These are phyloP conservation scores for Talaromyces sp. DNA, from an alignment of 2,329 filamentous ascomycete species.

Conservation along the genomic window DNA sequence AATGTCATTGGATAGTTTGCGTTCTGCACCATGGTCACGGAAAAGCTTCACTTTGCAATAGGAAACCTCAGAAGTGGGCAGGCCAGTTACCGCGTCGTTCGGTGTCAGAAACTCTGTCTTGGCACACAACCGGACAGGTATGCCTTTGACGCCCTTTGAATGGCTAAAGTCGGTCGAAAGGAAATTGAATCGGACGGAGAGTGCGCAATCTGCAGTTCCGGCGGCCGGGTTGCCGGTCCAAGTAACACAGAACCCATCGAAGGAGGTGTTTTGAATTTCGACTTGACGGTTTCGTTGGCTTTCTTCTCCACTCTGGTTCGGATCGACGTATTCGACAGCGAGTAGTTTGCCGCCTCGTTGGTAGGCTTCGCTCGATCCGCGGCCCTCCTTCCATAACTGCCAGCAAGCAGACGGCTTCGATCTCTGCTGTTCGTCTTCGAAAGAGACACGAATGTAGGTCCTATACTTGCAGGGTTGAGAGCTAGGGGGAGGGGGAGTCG, in stretches of 20 bases:
- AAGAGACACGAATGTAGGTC: constrained; percentile 90
- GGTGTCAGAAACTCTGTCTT: constrained; percentile 62
- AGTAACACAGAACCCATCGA: constrained; percentile 87
- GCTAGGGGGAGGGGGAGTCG: constrained; percentile 55
- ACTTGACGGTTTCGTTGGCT: constrained; percentile 57
- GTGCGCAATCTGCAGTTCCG: constrained; percentile 68
- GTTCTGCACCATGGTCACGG: constrained; percentile 89
- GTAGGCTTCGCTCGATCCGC: constrained; percentile 92
- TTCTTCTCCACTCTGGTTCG: constrained; percentile 50
- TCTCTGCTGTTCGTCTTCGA: constrained; percentile 91
- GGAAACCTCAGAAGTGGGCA: constrained; percentile 62
- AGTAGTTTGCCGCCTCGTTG: constrained; percentile 87
- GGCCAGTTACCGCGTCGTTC: constrained; percentile 2
- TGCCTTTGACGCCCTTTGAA: constrained; percentile 97
- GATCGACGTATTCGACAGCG: constrained; percentile 87
- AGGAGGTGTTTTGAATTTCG: constrained; percentile 71
- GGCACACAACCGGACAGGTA: constrained; percentile 85
- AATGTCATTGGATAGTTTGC: constrained; percentile 90
- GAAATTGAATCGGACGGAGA: constrained; percentile 96
- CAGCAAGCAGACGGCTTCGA: constrained; percentile 77
- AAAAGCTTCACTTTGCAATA: constrained; percentile 98
- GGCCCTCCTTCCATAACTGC: constrained; percentile 93
- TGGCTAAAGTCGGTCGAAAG: constrained; percentile 98
- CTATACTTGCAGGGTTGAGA: constrained; percentile 67
- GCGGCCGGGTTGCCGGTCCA: constrained; percentile 70